Evolutionary conservation across 441 rosid genomes (phyloP).

Genomic region (Sinapis alba): DNA sequence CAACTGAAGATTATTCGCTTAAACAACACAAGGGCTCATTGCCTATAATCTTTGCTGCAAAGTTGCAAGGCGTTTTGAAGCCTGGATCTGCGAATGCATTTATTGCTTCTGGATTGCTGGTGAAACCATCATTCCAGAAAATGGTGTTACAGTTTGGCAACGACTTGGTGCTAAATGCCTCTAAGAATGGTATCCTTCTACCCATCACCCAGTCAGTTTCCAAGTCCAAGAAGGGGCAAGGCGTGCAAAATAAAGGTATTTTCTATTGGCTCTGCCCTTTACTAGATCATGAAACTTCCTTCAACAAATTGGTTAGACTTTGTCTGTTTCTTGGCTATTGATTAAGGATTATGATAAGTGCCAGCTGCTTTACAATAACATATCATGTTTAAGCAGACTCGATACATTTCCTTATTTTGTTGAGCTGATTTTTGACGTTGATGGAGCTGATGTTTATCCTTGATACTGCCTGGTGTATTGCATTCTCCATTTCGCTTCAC

Average conservation of each 20-base stretch:
- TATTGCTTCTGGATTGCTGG: slow-evolving; percentile 72
- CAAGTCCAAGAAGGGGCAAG: slow-evolving; percentile 57
- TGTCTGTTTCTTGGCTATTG: background rate
- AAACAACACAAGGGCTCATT: slow-evolving; percentile 54
- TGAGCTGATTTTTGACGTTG: background rate
- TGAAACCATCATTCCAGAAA: slow-evolving; percentile 88
- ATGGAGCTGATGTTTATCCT: slow-evolving; percentile 8
- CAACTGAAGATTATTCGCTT: slow-evolving; percentile 46
- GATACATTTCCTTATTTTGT: background rate
- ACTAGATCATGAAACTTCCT: slow-evolving; percentile 10
- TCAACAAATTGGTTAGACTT: slow-evolving; percentile 3
- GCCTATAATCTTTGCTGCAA: slow-evolving; percentile 76
- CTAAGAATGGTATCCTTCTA: slow-evolving; percentile 78
- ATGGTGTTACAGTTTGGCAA: slow-evolving; percentile 68
- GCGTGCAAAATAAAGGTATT: slow-evolving; percentile 59
- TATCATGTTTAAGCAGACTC: background rate
- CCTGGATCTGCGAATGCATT: slow-evolving; percentile 62
- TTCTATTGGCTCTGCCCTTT: slow-evolving; percentile 17
- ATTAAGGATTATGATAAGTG: background rate
- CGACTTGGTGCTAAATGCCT: slow-evolving; percentile 59
- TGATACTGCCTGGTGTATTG: slow-evolving; percentile 1
- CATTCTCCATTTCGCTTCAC: background rate
- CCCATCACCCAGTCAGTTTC: slow-evolving; percentile 54
- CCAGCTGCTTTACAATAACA: background rate
- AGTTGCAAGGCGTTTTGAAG: slow-evolving; percentile 65